Conservation (phyloP, 129 eudicot genomes). For the Pittosporum tobira region DNA sequence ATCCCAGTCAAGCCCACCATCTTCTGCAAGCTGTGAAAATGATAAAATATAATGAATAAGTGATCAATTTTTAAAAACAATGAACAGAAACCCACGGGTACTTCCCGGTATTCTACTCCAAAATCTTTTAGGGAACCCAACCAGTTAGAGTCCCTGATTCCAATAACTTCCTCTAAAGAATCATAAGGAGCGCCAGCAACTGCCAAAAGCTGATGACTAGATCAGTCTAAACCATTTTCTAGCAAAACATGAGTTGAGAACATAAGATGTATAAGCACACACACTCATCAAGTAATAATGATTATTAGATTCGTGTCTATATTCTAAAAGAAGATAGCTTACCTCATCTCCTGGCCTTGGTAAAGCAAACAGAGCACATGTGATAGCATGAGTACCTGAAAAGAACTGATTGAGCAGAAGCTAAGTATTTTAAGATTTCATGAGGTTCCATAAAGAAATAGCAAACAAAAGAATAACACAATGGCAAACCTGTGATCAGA, state of each 20-base stretch:
- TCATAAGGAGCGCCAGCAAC: slow-evolving; percentile 99
- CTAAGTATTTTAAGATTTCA: slow-evolving; percentile 5
- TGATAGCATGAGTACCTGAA: slow-evolving; percentile 98
- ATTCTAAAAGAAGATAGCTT: slow-evolving; percentile 2
- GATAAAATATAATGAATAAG: not conserved
- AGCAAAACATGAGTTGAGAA: slow-evolving; percentile 5
- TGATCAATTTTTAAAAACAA: not conserved
- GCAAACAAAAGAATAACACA: slow-evolving; percentile 4
- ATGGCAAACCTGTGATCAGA: slow-evolving; percentile 72
- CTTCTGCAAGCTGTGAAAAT: slow-evolving; percentile 78
- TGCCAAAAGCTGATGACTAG: slow-evolving; percentile 72
- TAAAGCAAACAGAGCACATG: slow-evolving; percentile 93
- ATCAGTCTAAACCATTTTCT: slow-evolving; percentile 12
- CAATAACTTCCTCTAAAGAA: slow-evolving; percentile 94
- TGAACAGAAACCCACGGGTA: slow-evolving; percentile 49
- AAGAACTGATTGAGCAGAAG: slow-evolving; percentile 47
- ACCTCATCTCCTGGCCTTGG: slow-evolving; percentile 98
- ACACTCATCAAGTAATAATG: not conserved
- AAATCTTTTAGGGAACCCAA: slow-evolving; percentile 85
- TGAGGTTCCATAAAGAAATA: not conserved
- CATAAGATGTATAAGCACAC: not conserved
- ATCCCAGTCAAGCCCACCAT: slow-evolving; percentile 91
- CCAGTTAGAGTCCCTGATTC: slow-evolving; percentile 67
- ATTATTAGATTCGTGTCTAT: not conserved
- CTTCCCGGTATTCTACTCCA: slow-evolving; percentile 80